Evolutionary conservation across 2,329 filamentous ascomycete genomes (phyloP).

Genomic region (Penicillium sp.): DNA sequence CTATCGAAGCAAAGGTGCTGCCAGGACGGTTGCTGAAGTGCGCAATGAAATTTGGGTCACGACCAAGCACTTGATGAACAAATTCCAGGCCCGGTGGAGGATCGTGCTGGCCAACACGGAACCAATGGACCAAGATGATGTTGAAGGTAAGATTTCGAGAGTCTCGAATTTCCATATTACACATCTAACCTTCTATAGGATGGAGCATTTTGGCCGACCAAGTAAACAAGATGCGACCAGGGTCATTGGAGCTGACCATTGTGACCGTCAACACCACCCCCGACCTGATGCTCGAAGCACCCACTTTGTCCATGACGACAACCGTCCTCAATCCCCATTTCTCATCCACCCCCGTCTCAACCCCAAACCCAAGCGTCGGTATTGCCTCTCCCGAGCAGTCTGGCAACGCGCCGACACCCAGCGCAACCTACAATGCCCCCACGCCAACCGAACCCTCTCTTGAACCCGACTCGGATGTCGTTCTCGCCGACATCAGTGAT

Average conservation of each 20-base stretch:
- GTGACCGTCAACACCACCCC: slow-evolving; percentile 34
- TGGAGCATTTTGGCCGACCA: slow-evolving; percentile 38
- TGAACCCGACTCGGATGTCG: slow-evolving; percentile 52
- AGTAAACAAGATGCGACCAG: slow-evolving; percentile 34
- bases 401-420: slow-evolving; percentile 39
- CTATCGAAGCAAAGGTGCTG: slow-evolving; percentile 31
- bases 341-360: slow-evolving; percentile 38
- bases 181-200: slow-evolving; percentile 29
- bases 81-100: slow-evolving; percentile 51
- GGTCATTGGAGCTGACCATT: slow-evolving; percentile 36
- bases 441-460: slow-evolving; percentile 33
- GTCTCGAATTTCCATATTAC: background rate
- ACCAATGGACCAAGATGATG: slow-evolving; percentile 49
- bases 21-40: slow-evolving; percentile 46
- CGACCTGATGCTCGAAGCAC: slow-evolving; percentile 34
- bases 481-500: slow-evolving; percentile 55
- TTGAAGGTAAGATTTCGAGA: slow-evolving; percentile 40
- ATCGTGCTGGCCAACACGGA: slow-evolving; percentile 53
- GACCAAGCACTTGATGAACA: slow-evolving; percentile 53
- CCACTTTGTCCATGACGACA: slow-evolving; percentile 31
- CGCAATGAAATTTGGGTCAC: slow-evolving; percentile 56
- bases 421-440: slow-evolving; percentile 36
- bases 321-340: slow-evolving; percentile 31
- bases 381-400: slow-evolving; percentile 42
- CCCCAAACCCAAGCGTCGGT: slow-evolving; percentile 34